These are phyloP conservation scores for Candida sp. DNA, from an alignment of 1,139 yeast species.

Conservation along the genomic window DNA sequence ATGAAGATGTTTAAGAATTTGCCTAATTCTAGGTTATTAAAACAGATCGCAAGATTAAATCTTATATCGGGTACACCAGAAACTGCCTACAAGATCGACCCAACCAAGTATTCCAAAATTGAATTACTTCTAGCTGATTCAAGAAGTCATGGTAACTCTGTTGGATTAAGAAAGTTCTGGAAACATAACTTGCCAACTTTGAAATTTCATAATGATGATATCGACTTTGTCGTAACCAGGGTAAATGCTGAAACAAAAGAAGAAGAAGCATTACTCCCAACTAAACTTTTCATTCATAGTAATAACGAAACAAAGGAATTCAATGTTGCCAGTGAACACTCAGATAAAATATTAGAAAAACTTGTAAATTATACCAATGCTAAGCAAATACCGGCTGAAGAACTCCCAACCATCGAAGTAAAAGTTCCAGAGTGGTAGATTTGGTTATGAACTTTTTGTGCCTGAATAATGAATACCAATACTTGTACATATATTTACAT, in stretches of 20 bases:
- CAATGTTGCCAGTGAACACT: conserved; percentile 27
- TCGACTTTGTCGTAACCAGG: conserved; percentile 60
- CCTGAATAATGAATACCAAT: background rate
- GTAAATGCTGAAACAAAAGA: conserved; percentile 40
- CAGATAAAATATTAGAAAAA: conserved; percentile 23
- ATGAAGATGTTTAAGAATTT: background rate
- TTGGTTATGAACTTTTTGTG: too few relatives aligned
- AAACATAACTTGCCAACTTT: conserved; percentile 68
- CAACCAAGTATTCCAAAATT: conserved; percentile 19
- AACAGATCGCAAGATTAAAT: conserved; percentile 36
- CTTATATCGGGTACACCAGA: conserved; percentile 35
- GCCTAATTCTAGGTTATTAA: conserved; percentile 19
- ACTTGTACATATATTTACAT: conserved; percentile 6
- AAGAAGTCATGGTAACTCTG: conserved; percentile 26
- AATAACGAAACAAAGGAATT: conserved; percentile 19
- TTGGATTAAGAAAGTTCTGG: conserved; percentile 59
- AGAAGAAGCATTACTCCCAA: conserved; percentile 47
- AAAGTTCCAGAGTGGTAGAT: background rate
- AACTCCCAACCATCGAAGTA: conserved; percentile 17
- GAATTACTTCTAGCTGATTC: conserved; percentile 29
- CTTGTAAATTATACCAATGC: conserved; percentile 33
- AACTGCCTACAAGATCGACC: conserved; percentile 31
- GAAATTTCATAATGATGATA: conserved; percentile 75
- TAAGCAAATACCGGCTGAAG: conserved; percentile 20
- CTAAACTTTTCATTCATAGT: conserved; percentile 31